Percentiles rank a stretch among this genome's conserved stretches.
These are phyloP conservation scores for Alternaria ventricosa DNA, from an alignment of 2,329 filamentous ascomycete species.

Conservation along the genomic window DNA sequence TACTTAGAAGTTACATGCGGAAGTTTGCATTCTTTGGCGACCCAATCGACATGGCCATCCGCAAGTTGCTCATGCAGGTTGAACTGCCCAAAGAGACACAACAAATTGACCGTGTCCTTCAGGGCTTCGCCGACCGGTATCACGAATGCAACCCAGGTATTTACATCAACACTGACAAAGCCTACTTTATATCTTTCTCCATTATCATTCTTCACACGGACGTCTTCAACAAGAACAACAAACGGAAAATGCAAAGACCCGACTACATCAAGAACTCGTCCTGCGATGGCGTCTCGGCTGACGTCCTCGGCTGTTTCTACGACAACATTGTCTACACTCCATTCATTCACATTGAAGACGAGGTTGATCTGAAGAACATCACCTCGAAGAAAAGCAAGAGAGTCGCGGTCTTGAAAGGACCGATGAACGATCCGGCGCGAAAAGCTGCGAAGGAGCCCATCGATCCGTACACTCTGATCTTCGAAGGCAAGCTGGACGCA, in stretches of 20 bases:
- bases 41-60: slow-evolving; percentile 96
- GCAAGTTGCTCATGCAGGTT: slow-evolving; percentile 94
- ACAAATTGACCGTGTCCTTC: slow-evolving; percentile 92
- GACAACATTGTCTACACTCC: slow-evolving; percentile 98
- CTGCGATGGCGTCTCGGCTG: slow-evolving; percentile 89
- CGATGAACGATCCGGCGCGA: slow-evolving; percentile 72
- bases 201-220: slow-evolving; percentile 96
- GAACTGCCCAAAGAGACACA: slow-evolving; percentile 97
- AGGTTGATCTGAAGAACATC: slow-evolving; percentile 78
- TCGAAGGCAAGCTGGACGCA: slow-evolving; percentile 84
- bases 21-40: slow-evolving; percentile 95
- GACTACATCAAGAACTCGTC: slow-evolving; percentile 96
- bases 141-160: slow-evolving; percentile 98
- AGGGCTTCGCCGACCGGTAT: slow-evolving; percentile 94
- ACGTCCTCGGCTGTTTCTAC: slow-evolving; percentile 94
- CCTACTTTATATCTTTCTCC: slow-evolving; percentile 98
- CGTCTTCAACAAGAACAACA: slow-evolving; percentile 99
- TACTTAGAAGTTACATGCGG: slow-evolving; percentile 92
- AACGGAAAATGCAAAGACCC: slow-evolving; percentile 95
- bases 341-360: slow-evolving; percentile 96
- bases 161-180: slow-evolving; percentile 87
- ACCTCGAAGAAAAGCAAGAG: slow-evolving; percentile 75
- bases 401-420: slow-evolving; percentile 57
- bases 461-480: slow-evolving; percentile 92
- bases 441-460: slow-evolving; percentile 80